A percentile compares a stretch with the other conserved stretches of the same genome.
phyloP scores from a whole-genome alignment of 2,329 filamentous ascomycete genomes.

The Escovopsis sp. region DNA sequence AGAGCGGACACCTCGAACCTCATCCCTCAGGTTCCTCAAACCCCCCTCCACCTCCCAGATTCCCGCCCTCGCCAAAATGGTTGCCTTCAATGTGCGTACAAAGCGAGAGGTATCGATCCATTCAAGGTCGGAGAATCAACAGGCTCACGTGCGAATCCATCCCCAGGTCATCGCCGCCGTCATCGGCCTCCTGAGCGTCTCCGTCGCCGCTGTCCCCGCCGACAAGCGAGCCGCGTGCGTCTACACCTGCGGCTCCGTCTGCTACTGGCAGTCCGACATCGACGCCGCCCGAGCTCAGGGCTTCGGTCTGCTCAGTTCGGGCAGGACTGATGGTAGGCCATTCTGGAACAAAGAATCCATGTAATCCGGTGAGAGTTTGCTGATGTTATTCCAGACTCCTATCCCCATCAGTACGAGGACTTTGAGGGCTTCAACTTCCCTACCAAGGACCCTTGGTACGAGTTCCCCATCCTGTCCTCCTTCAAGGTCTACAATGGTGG shows the following conservation, averaged over 20 bases:
- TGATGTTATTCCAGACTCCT: conserved; percentile 8
- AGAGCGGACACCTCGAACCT: background rate
- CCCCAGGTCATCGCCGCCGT: conserved; percentile 2
- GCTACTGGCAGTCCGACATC: conserved; percentile 6
- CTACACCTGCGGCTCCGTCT: conserved; percentile 3
- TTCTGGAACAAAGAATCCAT: background rate
- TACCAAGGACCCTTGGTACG: conserved; percentile 21
- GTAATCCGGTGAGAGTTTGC: background rate
- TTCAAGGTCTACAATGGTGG: conserved; percentile 21
- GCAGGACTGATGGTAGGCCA: background rate
- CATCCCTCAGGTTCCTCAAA: background rate
- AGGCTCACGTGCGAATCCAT: background rate
- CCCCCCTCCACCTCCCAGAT: background rate
- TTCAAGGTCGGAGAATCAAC: accelerated
- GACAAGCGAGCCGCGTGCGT: conserved; percentile 3
- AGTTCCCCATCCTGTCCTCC: conserved; percentile 21
- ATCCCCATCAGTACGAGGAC: conserved; percentile 27
- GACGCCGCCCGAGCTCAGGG: conserved; percentile 2
- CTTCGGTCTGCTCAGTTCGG: conserved; percentile 1
- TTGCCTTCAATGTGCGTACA: conserved; percentile 3
- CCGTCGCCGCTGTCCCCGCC: conserved; percentile 1
- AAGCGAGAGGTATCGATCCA: too few relatives aligned
- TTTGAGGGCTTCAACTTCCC: conserved; percentile 22
- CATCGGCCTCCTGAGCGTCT: conserved; percentile 4
- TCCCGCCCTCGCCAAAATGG: background rate